phyloP scores from a whole-genome alignment of 768 basidiomycete genomes.

The Mycena metata region DNA sequence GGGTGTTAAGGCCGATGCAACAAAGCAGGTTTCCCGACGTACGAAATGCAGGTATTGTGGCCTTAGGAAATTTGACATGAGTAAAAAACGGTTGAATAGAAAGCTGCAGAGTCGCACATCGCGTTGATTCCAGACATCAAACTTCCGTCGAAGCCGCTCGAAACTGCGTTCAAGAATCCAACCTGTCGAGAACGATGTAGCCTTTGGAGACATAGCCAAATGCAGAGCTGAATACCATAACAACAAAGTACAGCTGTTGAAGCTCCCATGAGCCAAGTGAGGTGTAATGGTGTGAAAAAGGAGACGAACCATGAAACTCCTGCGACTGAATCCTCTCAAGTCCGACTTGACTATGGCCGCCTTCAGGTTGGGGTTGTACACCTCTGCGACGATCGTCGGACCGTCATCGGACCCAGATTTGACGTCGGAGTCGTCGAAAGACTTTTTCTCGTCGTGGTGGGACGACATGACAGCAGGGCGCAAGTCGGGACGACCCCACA shows the following conservation, averaged over 20 bases:
- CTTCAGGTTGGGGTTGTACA: conserved; percentile 37
- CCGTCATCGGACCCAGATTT: conserved; percentile 15
- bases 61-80: conserved; percentile 41
- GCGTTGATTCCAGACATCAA: conserved; percentile 42
- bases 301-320: conserved; percentile 37
- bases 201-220: no score
- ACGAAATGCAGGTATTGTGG: conserved; percentile 38
- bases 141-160: conserved; percentile 42
- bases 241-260: conserved; percentile 40
- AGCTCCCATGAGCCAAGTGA: not conserved
- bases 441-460: conserved; percentile 35
- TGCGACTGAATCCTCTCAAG: conserved; percentile 34
- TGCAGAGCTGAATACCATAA: conserved; percentile 24
- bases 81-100: no score
- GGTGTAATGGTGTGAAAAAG: not conserved
- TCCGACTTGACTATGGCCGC: conserved; percentile 29
- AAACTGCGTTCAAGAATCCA: conserved; percentile 41
- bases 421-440: conserved; percentile 35
- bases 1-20: not conserved
- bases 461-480: conserved; percentile 25
- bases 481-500: not conserved
- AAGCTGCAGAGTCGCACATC: conserved; percentile 8
- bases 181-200: not conserved
- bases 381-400: conserved; percentile 24
- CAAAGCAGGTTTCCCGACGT: not conserved